These are phyloP conservation scores for Rhytidiadelphus loreus DNA, from an alignment of 225 moss, liverwort and hornwort genomes.

Conservation along the genomic window DNA sequence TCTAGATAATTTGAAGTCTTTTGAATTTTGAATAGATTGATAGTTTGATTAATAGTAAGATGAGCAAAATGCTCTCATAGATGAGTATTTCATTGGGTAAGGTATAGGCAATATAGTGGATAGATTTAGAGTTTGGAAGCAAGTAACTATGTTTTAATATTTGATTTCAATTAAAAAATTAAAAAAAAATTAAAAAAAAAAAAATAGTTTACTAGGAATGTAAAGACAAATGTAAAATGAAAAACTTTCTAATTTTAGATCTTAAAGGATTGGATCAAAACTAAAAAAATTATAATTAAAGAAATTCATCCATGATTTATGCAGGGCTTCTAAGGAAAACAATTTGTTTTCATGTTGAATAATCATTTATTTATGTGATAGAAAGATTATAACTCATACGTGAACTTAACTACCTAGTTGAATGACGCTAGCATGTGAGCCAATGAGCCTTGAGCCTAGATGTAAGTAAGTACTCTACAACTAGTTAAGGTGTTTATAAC, in stretches of 20 bases:
- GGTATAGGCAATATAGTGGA: not conserved
- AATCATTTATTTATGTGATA: not conserved
- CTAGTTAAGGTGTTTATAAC: no score
- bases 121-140: not conserved
- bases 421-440: no score
- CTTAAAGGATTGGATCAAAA: no score
- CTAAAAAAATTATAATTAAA: no score
- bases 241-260: no score
- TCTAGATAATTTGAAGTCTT: not conserved
- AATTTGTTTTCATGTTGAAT: not conserved
- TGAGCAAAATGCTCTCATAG: not conserved
- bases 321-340: accelerated
- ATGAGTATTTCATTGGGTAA: not conserved
- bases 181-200: no score
- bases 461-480: no score
- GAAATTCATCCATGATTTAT: not conserved
- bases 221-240: not conserved
- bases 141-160: not conserved
- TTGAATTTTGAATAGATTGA: not conserved
- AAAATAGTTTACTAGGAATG: not conserved
- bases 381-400: not conserved
- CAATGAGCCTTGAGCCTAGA: no score
- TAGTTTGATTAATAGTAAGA: not conserved
- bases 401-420: not conserved
- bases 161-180: not conserved